phyloP scores from a whole-genome alignment of 2,329 filamentous ascomycete species.

The Simplicillium sp. region DNA sequence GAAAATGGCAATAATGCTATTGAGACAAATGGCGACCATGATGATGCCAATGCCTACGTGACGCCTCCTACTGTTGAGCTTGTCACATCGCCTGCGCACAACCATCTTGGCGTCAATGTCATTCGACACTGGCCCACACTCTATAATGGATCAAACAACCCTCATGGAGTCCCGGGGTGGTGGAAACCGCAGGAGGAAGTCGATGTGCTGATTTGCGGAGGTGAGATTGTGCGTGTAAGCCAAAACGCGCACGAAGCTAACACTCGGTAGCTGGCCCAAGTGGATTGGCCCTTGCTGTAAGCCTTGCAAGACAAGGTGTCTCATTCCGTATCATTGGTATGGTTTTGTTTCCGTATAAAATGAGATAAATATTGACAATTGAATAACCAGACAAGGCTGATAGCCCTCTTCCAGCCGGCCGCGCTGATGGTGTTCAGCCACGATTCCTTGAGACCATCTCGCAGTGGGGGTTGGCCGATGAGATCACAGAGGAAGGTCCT shows the following conservation, averaged over 20 bases:
- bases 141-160: conserved; percentile 17
- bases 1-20: too few species aligned
- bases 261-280: conserved; percentile 17
- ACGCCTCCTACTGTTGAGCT: conserved; percentile 14
- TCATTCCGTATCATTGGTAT: conserved; percentile 23
- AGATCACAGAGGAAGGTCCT: conserved; percentile 22
- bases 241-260: too few species aligned
- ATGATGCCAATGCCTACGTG: conserved; percentile 11
- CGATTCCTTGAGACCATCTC: conserved; percentile 7
- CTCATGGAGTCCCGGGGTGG: conserved; percentile 16
- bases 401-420: conserved; percentile 15
- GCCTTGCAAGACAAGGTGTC: conserved; percentile 19
- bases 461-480: conserved; percentile 12
- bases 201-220: conserved; percentile 22
- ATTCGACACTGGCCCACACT: conserved; percentile 19
- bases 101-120: conserved; percentile 16
- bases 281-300: conserved; percentile 18
- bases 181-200: conserved; percentile 17
- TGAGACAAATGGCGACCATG: not conserved
- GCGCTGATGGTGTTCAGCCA: conserved; percentile 16
- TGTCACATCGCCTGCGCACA: conserved; percentile 14
- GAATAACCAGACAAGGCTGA: conserved; percentile 14
- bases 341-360: too few species aligned
- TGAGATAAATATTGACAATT: too few species aligned
- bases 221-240: conserved; percentile 9